Percentiles rank a stretch among this genome's conserved stretches.
Conservation (phyloP, 2,329 filamentous ascomycete genomes). For the Ophiostoma tasmaniense region DNA sequence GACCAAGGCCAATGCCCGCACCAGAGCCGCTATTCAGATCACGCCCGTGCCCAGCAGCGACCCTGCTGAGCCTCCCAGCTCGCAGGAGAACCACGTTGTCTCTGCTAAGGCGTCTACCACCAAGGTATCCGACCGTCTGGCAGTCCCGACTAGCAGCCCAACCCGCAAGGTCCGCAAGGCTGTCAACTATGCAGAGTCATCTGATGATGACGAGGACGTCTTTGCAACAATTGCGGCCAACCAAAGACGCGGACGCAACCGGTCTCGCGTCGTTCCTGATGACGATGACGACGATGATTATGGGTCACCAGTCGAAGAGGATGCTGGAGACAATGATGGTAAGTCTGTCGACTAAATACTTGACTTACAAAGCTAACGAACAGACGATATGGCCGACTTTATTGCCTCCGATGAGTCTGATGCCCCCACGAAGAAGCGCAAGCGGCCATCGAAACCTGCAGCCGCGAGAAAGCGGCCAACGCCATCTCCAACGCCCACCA, state of each 20-base stretch:
- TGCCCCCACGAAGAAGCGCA: conserved; percentile 62
- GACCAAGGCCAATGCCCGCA: conserved; percentile 38
- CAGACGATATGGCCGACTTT: conserved; percentile 75
- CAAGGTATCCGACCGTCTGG: conserved; percentile 36
- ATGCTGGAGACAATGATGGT: conserved; percentile 57
- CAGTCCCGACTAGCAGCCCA: conserved; percentile 56
- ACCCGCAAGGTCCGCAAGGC: conserved; percentile 50
- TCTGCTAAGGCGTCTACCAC: conserved; percentile 38
- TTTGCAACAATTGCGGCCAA: conserved; percentile 36
- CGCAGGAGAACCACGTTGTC: conserved; percentile 51
- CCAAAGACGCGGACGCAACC: conserved; percentile 33
- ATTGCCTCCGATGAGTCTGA: conserved; percentile 82
- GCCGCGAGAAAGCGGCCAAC: conserved; percentile 55
- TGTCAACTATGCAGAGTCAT: conserved; percentile 74
- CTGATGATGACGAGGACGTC: conserved; percentile 67
- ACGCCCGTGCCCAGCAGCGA: conserved; percentile 81
- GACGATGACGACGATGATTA: conserved; percentile 66
- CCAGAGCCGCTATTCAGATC: conserved; percentile 34
- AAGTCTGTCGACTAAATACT: conserved; percentile 12
- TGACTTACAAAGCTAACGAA: not conserved
- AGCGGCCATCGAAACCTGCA: conserved; percentile 50
- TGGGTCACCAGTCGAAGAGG: conserved; percentile 56
- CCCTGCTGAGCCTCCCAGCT: conserved; percentile 56
- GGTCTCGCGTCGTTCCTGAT: conserved; percentile 51
- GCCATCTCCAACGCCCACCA: conserved; percentile 35